phyloP scores from a whole-genome alignment of 805 yeast genomes.

The Barnettozyma californica region DNA sequence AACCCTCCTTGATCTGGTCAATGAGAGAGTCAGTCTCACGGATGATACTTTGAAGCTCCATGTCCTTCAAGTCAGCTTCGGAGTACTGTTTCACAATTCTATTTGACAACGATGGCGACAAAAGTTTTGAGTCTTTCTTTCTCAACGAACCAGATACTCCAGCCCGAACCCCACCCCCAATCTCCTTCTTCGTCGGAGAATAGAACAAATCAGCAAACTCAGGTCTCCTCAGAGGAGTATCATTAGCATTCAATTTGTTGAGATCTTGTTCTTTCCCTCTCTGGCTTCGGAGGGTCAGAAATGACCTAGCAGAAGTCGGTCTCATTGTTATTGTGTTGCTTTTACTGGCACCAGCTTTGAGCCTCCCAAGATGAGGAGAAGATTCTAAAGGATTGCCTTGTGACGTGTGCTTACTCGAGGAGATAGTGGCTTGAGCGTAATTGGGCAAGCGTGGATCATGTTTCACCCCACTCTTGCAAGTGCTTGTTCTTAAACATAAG shows the following conservation, averaged over 20 bases:
- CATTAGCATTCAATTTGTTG: not conserved
- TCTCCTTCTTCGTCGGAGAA: not conserved
- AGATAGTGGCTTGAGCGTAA: conserved; percentile 22
- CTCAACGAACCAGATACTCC: not conserved
- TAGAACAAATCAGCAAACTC: conserved; percentile 1
- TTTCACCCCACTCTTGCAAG: not conserved
- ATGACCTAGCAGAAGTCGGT: conserved; percentile 1
- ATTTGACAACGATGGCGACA: not conserved
- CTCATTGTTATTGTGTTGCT: not conserved
- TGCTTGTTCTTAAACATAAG: not conserved
- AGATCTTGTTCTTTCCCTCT: not conserved
- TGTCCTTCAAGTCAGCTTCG: not conserved
- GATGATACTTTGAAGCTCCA: not conserved
- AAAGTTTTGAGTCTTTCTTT: not conserved
- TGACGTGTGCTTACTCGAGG: conserved; percentile 9
- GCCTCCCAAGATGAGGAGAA: not conserved
- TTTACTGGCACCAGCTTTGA: conserved; percentile 5
- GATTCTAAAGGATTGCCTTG: not conserved
- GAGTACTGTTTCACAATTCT: not conserved
- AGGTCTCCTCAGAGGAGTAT: not conserved
- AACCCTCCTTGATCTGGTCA: not conserved
- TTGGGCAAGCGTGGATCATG: conserved; percentile 11
- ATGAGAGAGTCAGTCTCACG: not conserved
- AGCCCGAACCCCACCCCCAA: not conserved
- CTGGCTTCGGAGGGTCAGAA: not conserved